Conservation (phyloP, 2,329 filamentous ascomycete species). For the Penicillium sp. region DNA sequence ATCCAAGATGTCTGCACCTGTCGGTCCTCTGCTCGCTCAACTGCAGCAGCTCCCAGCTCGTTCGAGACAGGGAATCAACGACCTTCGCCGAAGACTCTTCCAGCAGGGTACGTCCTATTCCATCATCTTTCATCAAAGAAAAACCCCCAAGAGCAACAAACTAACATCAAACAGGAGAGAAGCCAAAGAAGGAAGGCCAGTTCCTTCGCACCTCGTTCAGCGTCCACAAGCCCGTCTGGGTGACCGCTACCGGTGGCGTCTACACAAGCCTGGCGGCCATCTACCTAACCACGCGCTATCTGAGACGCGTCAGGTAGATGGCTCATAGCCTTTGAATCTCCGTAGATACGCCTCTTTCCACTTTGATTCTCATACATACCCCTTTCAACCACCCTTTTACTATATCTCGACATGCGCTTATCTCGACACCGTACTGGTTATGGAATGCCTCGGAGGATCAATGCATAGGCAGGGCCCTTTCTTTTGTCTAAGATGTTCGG, state of each 20-base stretch:
- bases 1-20: slow-evolving; percentile 23
- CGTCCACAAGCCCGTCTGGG: slow-evolving; percentile 34
- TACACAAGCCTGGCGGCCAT: slow-evolving; percentile 34
- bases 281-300: slow-evolving; percentile 31
- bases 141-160: background rate
- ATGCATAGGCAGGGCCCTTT: slow-evolving; percentile 11
- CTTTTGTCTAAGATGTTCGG: slow-evolving; percentile 15
- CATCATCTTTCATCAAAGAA: background rate
- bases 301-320: slow-evolving; percentile 24
- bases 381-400: background rate
- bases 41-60: slow-evolving; percentile 23
- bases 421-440: slow-evolving; percentile 7
- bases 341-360: background rate
- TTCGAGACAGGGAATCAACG: slow-evolving; percentile 24
- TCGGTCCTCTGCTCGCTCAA: slow-evolving; percentile 22
- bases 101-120: slow-evolving; percentile 23
- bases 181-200: slow-evolving; percentile 27
- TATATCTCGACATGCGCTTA: background rate
- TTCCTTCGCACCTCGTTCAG: slow-evolving; percentile 32
- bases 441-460: slow-evolving; percentile 7
- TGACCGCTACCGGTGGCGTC: slow-evolving; percentile 29
- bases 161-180: slow-evolving; percentile 24
- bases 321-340: background rate
- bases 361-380: background rate
- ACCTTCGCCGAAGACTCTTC: slow-evolving; percentile 25